Evolutionary conservation across 192 early-diverging fungal genomes (phyloP).

Genomic region (Neocallimastix lanati): DNA sequence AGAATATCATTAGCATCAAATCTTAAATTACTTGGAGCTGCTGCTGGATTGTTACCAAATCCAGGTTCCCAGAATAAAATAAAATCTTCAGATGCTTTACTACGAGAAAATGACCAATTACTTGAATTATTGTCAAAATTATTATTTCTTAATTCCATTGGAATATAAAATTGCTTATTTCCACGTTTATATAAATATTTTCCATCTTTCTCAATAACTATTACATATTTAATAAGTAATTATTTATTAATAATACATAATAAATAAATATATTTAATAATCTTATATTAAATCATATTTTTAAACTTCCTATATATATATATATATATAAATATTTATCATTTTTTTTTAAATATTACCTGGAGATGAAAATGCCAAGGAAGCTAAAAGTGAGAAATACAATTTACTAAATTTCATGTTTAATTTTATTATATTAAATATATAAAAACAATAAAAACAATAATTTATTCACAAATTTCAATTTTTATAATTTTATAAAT

Average conservation of each 20-base stretch:
- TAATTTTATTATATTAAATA: no score
- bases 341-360: not conserved
- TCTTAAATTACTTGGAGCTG: not conserved
- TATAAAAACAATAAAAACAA: no score
- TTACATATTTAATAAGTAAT: no score
- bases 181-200: not conserved
- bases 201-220: not conserved
- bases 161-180: not conserved
- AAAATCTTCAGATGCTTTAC: not conserved
- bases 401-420: not conserved
- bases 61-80: not conserved
- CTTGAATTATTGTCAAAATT: not conserved
- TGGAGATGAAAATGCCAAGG: not conserved
- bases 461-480: no score
- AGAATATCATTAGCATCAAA: not conserved
- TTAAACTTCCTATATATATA: no score
- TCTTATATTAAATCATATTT: no score
- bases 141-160: not conserved
- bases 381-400: not conserved
- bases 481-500: no score
- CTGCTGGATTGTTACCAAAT: not conserved
- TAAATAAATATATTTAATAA: no score
- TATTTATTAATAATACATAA: no score
- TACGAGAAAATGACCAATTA: not conserved
- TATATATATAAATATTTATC: no score